Evolutionary conservation across 140 eudicot species (phyloP).

Genomic region (Ambrosia hybrid): DNA sequence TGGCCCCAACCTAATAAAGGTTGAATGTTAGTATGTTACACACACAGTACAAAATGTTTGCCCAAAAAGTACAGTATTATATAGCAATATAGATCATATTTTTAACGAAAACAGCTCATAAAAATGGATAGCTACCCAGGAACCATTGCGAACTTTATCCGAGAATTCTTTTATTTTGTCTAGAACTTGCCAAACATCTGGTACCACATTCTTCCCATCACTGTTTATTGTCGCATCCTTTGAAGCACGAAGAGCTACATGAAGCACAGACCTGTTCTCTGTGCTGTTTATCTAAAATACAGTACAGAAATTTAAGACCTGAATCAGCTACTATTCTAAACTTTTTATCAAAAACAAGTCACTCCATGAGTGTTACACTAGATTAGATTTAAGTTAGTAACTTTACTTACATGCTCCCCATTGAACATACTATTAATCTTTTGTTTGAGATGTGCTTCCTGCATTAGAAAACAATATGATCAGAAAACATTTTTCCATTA

Average conservation of each 20-base stretch:
- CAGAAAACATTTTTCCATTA: background rate
- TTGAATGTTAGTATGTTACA: conserved; percentile 17
- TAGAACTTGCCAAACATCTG: conserved; percentile 96
- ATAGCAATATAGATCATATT: background rate
- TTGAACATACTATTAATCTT: conserved; percentile 80
- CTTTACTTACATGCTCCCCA: conserved; percentile 82
- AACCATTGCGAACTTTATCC: conserved; percentile 87
- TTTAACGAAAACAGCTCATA: conserved; percentile 13
- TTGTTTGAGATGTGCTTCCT: conserved; percentile 79
- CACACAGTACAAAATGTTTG: background rate
- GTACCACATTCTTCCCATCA: conserved; percentile 97
- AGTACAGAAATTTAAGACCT: conserved; percentile 13
- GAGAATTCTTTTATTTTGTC: conserved; percentile 90
- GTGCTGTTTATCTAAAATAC: conserved; percentile 82
- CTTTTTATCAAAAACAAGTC: background rate
- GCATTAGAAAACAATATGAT: conserved; percentile 30
- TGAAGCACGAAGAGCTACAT: conserved; percentile 95
- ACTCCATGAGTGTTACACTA: background rate
- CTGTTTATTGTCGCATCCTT: conserved; percentile 73
- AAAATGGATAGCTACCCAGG: conserved; percentile 63
- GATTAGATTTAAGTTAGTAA: background rate
- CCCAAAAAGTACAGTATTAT: background rate
- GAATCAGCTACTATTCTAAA: background rate
- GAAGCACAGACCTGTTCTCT: conserved; percentile 91
- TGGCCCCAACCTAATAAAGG: conserved; percentile 74